Evolutionary conservation across 2,329 filamentous ascomycete genomes (phyloP).

Genomic region (Cordyceps militaris): DNA sequence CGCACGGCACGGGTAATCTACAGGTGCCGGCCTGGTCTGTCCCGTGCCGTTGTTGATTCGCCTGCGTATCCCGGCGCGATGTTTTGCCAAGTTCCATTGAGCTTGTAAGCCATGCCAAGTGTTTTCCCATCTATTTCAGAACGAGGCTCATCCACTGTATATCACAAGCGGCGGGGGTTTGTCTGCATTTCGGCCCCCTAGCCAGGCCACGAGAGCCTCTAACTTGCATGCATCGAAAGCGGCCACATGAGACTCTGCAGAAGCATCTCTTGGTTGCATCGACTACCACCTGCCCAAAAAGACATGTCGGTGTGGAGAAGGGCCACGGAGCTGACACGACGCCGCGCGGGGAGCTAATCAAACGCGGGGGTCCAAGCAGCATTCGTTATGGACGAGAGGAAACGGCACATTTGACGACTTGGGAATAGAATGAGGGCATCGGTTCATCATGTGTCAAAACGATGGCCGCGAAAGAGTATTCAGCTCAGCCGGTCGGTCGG

Average conservation of each 20-base stretch:
- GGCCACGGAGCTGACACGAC: too few relatives aligned
- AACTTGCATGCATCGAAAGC: background rate
- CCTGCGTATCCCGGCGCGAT: background rate
- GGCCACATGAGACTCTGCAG: background rate
- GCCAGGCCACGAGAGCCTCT: too few relatives aligned
- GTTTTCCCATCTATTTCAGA: background rate
- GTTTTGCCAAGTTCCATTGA: background rate
- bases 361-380: background rate
- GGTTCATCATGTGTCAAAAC: background rate
- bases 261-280: background rate
- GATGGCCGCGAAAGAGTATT: background rate
- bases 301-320: background rate
- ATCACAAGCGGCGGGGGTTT: background rate
- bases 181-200: too few relatives aligned
- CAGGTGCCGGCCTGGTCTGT: background rate
- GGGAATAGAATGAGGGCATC: background rate
- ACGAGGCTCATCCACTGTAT: too few relatives aligned
- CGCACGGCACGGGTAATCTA: background rate
- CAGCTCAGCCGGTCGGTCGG: background rate
- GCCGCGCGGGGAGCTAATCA: background rate
- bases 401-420: too few relatives aligned
- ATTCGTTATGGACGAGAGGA: too few relatives aligned
- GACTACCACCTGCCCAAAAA: slow-evolving; percentile 3
- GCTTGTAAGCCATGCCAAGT: background rate
- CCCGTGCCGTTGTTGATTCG: background rate